phyloP scores from a whole-genome alignment of 768 basidiomycete species.

The Glaciozyma antarctica region DNA sequence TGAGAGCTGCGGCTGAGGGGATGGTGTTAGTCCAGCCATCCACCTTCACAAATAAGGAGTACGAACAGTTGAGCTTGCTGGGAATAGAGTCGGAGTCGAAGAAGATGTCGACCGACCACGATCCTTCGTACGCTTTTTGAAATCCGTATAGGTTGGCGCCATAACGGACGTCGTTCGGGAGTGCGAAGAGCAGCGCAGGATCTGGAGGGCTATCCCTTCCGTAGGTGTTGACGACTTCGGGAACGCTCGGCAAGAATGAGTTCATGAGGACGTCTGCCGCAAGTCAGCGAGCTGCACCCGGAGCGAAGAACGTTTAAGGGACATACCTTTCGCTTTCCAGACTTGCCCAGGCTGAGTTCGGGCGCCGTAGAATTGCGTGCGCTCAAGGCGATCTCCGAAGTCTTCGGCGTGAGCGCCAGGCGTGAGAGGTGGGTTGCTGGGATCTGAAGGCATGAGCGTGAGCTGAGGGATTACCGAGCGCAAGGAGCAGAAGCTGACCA shows the following conservation, averaged over 20 bases:
- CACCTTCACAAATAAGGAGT: background rate
- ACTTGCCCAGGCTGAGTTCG: constrained; percentile 17
- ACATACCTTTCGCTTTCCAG: constrained; percentile 31
- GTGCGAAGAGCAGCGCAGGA: constrained; percentile 65
- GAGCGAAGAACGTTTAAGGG: background rate
- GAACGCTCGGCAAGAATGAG: constrained; percentile 52
- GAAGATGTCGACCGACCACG: constrained; percentile 80
- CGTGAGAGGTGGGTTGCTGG: constrained; percentile 1
- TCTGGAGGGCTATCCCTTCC: constrained; percentile 50
- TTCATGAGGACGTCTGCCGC: constrained; percentile 55
- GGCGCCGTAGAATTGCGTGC: constrained; percentile 21
- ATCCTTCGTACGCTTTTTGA: constrained; percentile 74
- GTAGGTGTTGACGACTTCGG: constrained; percentile 51
- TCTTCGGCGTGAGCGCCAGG: constrained; percentile 23
- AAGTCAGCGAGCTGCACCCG: background rate
- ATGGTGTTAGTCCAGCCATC: background rate
- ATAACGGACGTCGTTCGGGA: constrained; percentile 62
- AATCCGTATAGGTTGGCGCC: constrained; percentile 75
- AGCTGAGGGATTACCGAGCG: background rate
- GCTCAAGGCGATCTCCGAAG: constrained; percentile 30
- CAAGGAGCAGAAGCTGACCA: background rate
- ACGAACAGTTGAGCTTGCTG: constrained; percentile 53
- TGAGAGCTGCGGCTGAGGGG: constrained; percentile 52
- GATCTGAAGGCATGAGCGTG: constrained; percentile 4
- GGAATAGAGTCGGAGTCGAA: constrained; percentile 54